Percentiles rank a stretch among this genome's conserved stretches.
phyloP scores from a whole-genome alignment of 768 basidiomycete species.

The Galerina sulciceps region DNA sequence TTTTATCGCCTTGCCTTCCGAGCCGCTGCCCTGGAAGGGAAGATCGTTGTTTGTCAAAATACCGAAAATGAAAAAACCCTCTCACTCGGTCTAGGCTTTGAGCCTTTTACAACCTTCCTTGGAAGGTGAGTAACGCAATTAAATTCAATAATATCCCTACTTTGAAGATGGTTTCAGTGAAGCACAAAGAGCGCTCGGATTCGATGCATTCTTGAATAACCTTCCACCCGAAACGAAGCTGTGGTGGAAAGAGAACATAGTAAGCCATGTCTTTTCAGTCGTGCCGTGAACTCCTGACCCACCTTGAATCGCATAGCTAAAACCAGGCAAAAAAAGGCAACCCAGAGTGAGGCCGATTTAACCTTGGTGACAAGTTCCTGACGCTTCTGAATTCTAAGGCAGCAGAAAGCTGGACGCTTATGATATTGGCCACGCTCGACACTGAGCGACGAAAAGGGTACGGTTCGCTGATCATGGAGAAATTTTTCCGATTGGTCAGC shows the following conservation, averaged over 20 bases:
- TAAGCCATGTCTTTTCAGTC: background rate
- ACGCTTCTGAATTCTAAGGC: no score
- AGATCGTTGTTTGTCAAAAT: background rate
- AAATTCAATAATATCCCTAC: background rate
- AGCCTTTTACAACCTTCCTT: background rate
- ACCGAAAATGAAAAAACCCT: background rate
- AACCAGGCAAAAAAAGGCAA: no score
- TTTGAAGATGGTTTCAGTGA: background rate
- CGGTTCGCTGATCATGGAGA: no score
- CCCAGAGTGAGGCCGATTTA: no score
- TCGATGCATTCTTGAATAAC: background rate
- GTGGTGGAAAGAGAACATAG: slow-evolving; percentile 1
- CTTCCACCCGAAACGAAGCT: background rate
- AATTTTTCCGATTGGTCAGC: no score
- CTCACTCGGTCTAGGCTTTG: background rate
- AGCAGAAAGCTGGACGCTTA: no score
- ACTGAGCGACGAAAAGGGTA: no score
- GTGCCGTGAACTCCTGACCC: no score
- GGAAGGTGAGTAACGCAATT: slow-evolving; percentile 2
- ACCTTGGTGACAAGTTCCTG: no score
- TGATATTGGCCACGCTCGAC: no score
- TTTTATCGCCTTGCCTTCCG: background rate
- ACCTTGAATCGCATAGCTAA: no score
- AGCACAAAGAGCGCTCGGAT: background rate
- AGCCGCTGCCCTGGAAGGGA: background rate